These are phyloP conservation scores for Lachancea lanzarotensis DNA, from an alignment of 805 yeast species.

Conservation along the genomic window DNA sequence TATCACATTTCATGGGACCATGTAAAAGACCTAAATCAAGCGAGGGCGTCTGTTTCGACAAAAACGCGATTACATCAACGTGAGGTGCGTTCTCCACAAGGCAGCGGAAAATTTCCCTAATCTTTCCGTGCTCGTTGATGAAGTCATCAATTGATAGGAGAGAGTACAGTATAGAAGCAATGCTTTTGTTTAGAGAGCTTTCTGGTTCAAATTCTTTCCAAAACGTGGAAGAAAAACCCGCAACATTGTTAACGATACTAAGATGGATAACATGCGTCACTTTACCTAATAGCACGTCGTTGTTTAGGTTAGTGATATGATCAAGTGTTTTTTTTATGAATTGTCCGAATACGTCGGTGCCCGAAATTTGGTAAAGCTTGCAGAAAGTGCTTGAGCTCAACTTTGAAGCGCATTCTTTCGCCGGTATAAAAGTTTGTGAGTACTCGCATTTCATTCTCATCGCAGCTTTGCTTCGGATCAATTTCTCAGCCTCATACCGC, in stretches of 20 bases:
- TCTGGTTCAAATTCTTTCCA: constrained; percentile 35
- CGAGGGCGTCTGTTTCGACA: constrained; percentile 34
- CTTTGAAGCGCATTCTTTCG: constrained; percentile 35
- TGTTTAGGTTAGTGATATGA: constrained; percentile 33
- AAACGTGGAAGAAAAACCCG: constrained; percentile 31
- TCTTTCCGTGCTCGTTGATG: constrained; percentile 43
- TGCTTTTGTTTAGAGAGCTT: constrained; percentile 36
- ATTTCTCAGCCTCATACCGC: constrained; percentile 73
- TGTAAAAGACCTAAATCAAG: constrained; percentile 27
- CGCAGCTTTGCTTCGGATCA: constrained; percentile 47
- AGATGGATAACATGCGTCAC: constrained; percentile 65
- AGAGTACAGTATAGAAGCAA: constrained; percentile 35
- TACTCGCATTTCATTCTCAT: constrained; percentile 34
- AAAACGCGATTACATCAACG: constrained; percentile 27
- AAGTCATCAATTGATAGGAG: constrained; percentile 39
- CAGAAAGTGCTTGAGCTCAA: constrained; percentile 37
- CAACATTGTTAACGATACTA: constrained; percentile 40
- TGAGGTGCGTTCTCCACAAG: constrained; percentile 26
- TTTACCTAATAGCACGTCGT: constrained; percentile 55
- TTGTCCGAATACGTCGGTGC: constrained; percentile 45
- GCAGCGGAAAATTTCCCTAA: constrained; percentile 46
- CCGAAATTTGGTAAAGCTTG: constrained; percentile 45
- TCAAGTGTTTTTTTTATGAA: constrained; percentile 46
- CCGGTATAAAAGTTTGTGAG: constrained; percentile 51
- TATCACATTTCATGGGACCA: constrained; percentile 22